phyloP scores from a whole-genome alignment of 2,329 filamentous ascomycete species.

The Botrytis fabae region DNA sequence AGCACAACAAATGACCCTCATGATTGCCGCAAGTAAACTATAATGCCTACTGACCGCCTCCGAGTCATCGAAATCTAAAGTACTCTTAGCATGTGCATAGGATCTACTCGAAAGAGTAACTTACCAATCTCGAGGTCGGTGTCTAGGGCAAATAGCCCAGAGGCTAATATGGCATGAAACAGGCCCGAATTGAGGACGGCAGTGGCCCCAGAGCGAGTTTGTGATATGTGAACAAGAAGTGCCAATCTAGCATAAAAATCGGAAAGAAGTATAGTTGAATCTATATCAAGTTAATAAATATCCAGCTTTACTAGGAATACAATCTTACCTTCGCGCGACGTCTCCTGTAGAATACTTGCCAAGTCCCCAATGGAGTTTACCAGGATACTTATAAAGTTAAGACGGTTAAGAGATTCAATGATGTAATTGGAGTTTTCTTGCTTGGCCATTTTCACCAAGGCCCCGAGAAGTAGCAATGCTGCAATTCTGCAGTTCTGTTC shows the following conservation, averaged over 20 bases:
- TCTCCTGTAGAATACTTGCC: conserved; percentile 67
- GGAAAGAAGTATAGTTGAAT: conserved; percentile 43
- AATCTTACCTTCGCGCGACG: conserved; percentile 55
- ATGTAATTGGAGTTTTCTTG: conserved; percentile 72
- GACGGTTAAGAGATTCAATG: conserved; percentile 74
- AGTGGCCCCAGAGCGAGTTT: conserved; percentile 80
- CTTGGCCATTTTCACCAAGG: conserved; percentile 71
- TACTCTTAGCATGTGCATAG: conserved; percentile 26
- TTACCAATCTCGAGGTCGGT: conserved; percentile 81
- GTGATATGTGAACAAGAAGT: conserved; percentile 79
- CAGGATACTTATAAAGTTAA: conserved; percentile 89
- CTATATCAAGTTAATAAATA: conserved; percentile 30
- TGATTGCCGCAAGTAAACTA: conserved; percentile 73
- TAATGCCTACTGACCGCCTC: conserved; percentile 52
- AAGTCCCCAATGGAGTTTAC: conserved; percentile 84
- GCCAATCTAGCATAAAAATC: conserved; percentile 72
- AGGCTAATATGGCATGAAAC: conserved; percentile 77
- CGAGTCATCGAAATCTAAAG: conserved; percentile 37
- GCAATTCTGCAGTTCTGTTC: conserved; percentile 80
- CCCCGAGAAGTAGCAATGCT: conserved; percentile 79
- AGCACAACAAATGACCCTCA: conserved; percentile 79
- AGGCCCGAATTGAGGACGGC: conserved; percentile 87
- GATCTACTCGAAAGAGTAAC: conserved; percentile 28
- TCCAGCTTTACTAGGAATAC: neutral
- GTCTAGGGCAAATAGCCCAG: conserved; percentile 83